Conservation (phyloP, 2,329 filamentous ascomycete species). For the Colletotrichum phormii region DNA sequence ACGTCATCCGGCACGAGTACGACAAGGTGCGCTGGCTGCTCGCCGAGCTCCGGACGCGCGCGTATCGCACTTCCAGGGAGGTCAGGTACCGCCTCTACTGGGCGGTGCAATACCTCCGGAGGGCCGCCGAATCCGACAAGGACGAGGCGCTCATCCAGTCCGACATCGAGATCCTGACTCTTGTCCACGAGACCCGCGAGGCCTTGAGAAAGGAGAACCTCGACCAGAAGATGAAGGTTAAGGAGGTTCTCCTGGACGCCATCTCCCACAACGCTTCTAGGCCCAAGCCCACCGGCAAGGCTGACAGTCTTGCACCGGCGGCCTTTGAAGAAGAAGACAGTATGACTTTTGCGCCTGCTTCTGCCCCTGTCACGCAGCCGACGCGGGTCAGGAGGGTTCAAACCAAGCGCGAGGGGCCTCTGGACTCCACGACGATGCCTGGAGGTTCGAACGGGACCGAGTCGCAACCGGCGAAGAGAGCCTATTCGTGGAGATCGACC, state of each 20-base stretch:
- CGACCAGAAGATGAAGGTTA: slow-evolving; percentile 1
- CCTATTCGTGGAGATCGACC: slow-evolving; percentile 5
- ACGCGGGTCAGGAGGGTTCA: background rate
- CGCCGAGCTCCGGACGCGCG: slow-evolving; percentile 16
- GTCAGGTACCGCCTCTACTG: slow-evolving; percentile 28
- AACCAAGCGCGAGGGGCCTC: background rate
- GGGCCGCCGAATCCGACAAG: slow-evolving; percentile 26
- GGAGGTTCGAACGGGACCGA: background rate
- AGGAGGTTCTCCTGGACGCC: slow-evolving; percentile 12
- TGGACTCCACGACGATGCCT: background rate
- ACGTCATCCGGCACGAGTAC: slow-evolving; percentile 46
- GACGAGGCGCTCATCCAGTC: slow-evolving; percentile 22
- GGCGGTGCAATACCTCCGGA: slow-evolving; percentile 28
- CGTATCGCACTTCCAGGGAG: slow-evolving; percentile 24
- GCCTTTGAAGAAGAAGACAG: background rate
- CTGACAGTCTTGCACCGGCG: background rate
- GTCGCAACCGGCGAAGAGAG: background rate
- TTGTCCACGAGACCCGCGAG: slow-evolving; percentile 13
- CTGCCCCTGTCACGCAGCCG: too few species aligned
- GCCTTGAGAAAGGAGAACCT: slow-evolving; percentile 13
- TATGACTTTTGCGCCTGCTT: background rate
- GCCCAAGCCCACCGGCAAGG: background rate
- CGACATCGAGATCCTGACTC: slow-evolving; percentile 26
- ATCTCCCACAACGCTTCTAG: background rate
- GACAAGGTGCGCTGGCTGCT: slow-evolving; percentile 46